Percentiles rank a stretch among this genome's conserved stretches.
phyloP scores from a whole-genome alignment of 2,329 filamentous ascomycete genomes.

The Nemania diffusa region DNA sequence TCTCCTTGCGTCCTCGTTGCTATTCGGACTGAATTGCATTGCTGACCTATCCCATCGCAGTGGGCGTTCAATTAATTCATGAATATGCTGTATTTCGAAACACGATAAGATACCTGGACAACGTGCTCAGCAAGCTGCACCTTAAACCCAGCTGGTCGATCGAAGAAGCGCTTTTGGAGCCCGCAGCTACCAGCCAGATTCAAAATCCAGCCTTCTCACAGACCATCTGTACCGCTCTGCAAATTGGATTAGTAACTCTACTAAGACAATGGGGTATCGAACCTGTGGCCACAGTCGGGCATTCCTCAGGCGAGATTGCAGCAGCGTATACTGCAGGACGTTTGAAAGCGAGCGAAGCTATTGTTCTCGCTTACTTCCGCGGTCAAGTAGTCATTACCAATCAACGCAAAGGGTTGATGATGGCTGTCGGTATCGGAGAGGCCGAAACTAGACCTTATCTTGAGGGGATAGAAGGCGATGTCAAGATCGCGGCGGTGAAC shows the following conservation, averaged over 20 bases:
- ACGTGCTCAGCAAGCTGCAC: not conserved
- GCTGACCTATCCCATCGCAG: not conserved
- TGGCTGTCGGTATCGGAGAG: constrained; percentile 22
- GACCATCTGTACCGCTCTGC: constrained; percentile 10
- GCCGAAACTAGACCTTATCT: not conserved
- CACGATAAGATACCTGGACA: constrained; percentile 13
- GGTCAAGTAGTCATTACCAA: constrained; percentile 15
- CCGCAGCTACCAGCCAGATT: not conserved
- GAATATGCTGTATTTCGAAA: constrained; percentile 5
- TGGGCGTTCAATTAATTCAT: constrained; percentile 1
- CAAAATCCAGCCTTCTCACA: constrained; percentile 6
- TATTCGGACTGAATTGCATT: not conserved
- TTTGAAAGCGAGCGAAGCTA: constrained; percentile 14
- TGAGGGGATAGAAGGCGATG: not conserved
- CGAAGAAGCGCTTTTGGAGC: not conserved
- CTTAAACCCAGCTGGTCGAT: constrained; percentile 11
- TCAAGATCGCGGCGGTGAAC: constrained; percentile 28
- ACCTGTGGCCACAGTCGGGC: not conserved
- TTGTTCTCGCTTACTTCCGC: constrained; percentile 20
- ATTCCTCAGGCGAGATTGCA: constrained; percentile 26
- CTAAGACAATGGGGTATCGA: constrained; percentile 15
- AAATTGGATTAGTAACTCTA: constrained; percentile 13
- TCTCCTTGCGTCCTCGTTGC: too few species aligned
- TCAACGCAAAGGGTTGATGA: constrained; percentile 12
- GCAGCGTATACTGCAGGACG: constrained; percentile 7